Evolutionary conservation across 148 eudicot genomes (phyloP).

Genomic region (Amaranthus palmeri): DNA sequence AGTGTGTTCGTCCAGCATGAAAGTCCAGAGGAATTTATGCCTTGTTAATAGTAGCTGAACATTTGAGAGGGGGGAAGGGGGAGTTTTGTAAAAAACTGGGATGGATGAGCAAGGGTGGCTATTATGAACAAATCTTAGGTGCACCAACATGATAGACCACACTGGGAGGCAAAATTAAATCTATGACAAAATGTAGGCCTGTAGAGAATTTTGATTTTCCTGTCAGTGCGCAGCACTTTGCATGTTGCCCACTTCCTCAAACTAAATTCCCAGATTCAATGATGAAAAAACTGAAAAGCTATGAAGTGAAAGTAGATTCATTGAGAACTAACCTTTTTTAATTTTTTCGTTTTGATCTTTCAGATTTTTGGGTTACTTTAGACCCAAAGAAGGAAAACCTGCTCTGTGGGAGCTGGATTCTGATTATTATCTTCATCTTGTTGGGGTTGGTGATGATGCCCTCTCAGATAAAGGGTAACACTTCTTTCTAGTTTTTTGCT

Average conservation of each 20-base stretch:
- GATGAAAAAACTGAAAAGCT: no score
- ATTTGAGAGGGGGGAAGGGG: not conserved
- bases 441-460: constrained; percentile 81
- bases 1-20: not conserved
- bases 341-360: constrained; percentile 19
- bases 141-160: not conserved
- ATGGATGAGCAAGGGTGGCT: no score
- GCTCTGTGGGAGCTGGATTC: constrained; percentile 99
- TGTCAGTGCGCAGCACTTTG: no score
- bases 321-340: not conserved
- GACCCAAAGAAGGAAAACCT: constrained; percentile 95
- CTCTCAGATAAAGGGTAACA: constrained; percentile 45
- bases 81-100: no score
- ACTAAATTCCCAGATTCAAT: no score
- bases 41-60: not conserved
- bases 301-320: not conserved
- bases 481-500: not conserved
- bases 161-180: not conserved
- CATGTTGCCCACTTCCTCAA: no score
- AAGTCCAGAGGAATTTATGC: not conserved
- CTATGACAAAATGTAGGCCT: no score
- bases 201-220: no score
- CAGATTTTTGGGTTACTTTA: constrained; percentile 97
- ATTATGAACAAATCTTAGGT: no score
- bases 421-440: constrained; percentile 96